A percentile compares a stretch with the other conserved stretches of the same genome.
Conservation (phyloP, 176 grass and related monocot species). For the Juncus effusus region DNA sequence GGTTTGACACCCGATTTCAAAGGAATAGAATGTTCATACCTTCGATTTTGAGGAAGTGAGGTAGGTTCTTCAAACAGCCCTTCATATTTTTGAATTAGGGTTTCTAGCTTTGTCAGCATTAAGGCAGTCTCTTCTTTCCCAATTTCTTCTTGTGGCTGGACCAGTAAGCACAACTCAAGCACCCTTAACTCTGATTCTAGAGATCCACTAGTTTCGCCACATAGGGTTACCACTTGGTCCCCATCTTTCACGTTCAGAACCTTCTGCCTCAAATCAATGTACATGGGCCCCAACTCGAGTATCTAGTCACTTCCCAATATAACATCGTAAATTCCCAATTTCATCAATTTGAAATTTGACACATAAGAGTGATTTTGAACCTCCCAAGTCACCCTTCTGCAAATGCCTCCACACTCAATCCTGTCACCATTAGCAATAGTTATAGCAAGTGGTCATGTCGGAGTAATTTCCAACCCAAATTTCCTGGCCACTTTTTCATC, state of each 20-base stretch:
- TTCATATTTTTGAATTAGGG: neutral
- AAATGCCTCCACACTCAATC: neutral
- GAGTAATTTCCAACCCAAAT: neutral
- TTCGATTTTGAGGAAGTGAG: neutral
- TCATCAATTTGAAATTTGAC: neutral
- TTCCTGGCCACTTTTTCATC: no score
- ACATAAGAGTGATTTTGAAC: neutral
- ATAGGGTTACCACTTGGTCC: neutral
- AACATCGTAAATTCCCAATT: neutral
- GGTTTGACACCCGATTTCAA: neutral
- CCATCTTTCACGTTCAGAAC: neutral
- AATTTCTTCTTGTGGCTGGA: no score
- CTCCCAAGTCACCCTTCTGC: neutral
- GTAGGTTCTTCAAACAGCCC: neutral
- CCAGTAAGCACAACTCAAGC: no score
- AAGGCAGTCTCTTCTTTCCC: no score
- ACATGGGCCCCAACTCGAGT: neutral
- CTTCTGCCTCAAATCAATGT: no score
- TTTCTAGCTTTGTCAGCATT: neutral
- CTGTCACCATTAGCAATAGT: neutral
- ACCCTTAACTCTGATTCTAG: neutral
- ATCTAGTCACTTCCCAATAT: neutral
- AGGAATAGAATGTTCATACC: neutral
- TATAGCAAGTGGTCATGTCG: neutral
- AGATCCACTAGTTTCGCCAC: neutral